Evolutionary conservation across 148 eudicot genomes (phyloP).

Genomic region (Rhododendron ovatum): DNA sequence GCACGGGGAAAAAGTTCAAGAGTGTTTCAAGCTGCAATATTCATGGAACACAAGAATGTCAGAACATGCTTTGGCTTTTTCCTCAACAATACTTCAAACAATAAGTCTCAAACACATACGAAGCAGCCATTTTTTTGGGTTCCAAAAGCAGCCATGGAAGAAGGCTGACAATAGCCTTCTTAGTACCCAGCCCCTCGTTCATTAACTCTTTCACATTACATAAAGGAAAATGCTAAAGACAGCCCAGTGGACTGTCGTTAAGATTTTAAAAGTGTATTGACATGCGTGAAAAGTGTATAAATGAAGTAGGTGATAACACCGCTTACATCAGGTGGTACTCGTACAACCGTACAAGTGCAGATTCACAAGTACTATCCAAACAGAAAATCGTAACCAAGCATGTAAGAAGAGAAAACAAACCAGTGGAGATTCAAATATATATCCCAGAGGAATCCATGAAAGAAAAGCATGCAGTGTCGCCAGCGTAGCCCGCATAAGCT

Average conservation of each 20-base stretch:
- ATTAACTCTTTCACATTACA: background rate
- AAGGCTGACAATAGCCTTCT: background rate
- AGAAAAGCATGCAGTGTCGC: conserved; percentile 94
- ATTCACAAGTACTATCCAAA: background rate
- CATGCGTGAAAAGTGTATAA: background rate
- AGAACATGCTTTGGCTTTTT: background rate
- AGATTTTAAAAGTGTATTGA: too few species aligned
- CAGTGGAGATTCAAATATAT: conserved; percentile 97
- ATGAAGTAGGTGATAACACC: background rate
- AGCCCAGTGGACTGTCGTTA: background rate
- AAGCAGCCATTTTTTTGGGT: background rate
- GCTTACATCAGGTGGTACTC: background rate
- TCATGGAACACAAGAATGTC: conserved; percentile 7
- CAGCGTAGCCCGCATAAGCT: conserved; percentile 85
- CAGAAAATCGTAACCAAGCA: background rate
- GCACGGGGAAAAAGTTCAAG: conserved; percentile 67
- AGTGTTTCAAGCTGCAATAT: conserved; percentile 76
- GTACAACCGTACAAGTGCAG: background rate
- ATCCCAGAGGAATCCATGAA: conserved; percentile 98
- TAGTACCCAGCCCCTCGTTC: background rate
- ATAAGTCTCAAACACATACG: background rate
- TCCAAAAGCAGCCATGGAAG: background rate
- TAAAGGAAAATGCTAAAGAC: background rate
- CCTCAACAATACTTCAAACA: background rate
- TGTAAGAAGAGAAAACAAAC: conserved; percentile 34